These are phyloP conservation scores for Anthoceros angustus DNA, from an alignment of 225 moss, liverwort and hornwort genomes.

Conservation along the genomic window DNA sequence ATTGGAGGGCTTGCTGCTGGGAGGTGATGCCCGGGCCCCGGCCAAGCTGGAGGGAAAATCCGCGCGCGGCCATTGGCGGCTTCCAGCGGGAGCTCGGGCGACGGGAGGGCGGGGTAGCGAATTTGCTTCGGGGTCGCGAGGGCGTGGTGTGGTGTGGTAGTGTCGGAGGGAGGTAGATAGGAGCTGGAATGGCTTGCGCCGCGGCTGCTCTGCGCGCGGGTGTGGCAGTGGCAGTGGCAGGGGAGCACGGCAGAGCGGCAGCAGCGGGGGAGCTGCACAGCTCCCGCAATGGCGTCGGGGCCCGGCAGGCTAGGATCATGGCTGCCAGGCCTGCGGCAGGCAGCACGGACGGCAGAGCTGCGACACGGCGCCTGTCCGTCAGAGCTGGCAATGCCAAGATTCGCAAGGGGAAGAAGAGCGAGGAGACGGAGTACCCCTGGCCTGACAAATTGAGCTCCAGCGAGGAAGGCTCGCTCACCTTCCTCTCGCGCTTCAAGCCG, in stretches of 20 bases:
- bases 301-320: not conserved
- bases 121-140: not conserved
- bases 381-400: constrained; percentile 36
- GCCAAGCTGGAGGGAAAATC: no score
- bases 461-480: constrained; percentile 52
- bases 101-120: not conserved
- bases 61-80: no score
- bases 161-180: not conserved
- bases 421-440: constrained; percentile 86
- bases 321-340: not conserved
- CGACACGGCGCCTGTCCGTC: not conserved
- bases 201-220: not conserved
- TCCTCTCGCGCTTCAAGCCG: constrained; percentile 80
- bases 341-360: not conserved
- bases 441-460: constrained; percentile 76
- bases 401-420: constrained; percentile 84
- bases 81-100: not conserved
- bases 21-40: no score
- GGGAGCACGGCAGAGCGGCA: constrained; percentile 1
- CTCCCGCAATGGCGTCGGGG: not conserved
- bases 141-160: not conserved
- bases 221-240: not conserved
- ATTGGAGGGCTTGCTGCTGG: no score
- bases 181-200: not conserved
- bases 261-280: constrained; percentile 1